phyloP scores from a whole-genome alignment of 75 land plant genomes.

The Selaginella tamariscina region DNA sequence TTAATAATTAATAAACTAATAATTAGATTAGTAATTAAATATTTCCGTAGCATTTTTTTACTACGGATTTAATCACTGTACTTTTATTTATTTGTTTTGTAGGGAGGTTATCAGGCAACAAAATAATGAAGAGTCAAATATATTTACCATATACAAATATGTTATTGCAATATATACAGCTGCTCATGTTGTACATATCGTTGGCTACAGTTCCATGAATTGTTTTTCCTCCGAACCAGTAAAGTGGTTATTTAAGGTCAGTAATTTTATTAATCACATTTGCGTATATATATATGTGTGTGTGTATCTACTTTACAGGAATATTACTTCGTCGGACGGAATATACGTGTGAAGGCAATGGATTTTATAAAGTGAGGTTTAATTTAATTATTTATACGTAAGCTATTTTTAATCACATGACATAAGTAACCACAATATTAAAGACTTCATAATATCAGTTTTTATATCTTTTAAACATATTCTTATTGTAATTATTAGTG shows the following conservation, averaged over 20 bases:
- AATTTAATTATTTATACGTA: too few relatives aligned
- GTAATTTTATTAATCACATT: neutral
- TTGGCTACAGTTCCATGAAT: neutral
- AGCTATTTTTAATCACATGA: too few relatives aligned
- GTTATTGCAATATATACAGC: neutral
- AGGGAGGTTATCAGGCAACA: too few relatives aligned
- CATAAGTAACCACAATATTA: too few relatives aligned
- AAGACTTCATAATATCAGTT: too few relatives aligned
- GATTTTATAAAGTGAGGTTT: neutral
- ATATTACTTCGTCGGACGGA: neutral
- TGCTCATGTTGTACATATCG: neutral
- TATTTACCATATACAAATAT: neutral
- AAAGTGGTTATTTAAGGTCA: neutral
- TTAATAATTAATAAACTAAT: too few relatives aligned
- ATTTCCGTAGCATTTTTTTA: neutral
- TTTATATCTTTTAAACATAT: too few relatives aligned
- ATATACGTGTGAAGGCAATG: neutral
- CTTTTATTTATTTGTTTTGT: too few relatives aligned
- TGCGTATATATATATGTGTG: neutral
- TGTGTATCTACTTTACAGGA: too few relatives aligned
- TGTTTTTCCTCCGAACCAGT: neutral
- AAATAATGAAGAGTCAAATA: neutral
- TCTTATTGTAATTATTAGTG: too few relatives aligned
- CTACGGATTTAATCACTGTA: neutral
- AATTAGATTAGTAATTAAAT: too few relatives aligned